Evolutionary conservation across 768 basidiomycete genomes (phyloP).

Genomic region (Russula dissimulans): DNA sequence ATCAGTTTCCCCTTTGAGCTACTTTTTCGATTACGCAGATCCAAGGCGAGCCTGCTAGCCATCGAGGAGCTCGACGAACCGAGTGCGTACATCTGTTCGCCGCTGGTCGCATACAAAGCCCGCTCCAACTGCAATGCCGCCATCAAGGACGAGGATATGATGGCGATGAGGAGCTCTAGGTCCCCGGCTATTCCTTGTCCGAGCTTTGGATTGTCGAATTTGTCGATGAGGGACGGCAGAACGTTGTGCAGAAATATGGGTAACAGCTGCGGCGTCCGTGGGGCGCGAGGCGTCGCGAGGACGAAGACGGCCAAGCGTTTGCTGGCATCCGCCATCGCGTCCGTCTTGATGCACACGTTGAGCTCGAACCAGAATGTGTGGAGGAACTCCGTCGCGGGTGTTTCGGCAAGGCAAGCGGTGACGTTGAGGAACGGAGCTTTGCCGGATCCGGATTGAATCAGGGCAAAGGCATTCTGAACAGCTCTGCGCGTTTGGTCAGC

Average conservation of each 20-base stretch:
- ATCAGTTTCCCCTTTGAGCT: constrained; percentile 45
- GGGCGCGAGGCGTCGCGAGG: constrained; percentile 50
- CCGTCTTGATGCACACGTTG: constrained; percentile 40
- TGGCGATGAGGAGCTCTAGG: constrained; percentile 54
- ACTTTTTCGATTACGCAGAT: constrained; percentile 43
- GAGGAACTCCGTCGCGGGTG: constrained; percentile 53
- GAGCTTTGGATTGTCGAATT: constrained; percentile 42
- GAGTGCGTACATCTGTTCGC: constrained; percentile 40
- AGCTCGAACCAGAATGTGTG: constrained; percentile 62
- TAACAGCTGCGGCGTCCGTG: constrained; percentile 50
- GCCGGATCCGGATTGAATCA: constrained; percentile 50
- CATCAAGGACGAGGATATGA: constrained; percentile 58
- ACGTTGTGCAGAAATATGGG: constrained; percentile 64
- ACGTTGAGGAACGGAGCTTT: constrained; percentile 61
- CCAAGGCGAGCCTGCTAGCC: constrained; percentile 56
- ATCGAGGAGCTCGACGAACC: constrained; percentile 57
- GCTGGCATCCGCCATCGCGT: constrained; percentile 48
- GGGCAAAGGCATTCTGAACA: constrained; percentile 46
- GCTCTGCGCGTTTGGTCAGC: constrained; percentile 47
- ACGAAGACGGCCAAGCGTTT: constrained; percentile 60
- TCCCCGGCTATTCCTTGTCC: constrained; percentile 45
- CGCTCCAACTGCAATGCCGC: constrained; percentile 64
- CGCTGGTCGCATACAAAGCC: constrained; percentile 46
- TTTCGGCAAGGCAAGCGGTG: constrained; percentile 51
- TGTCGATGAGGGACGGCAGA: constrained; percentile 50